Evolutionary conservation across 1,284 basidiomycete genomes (phyloP), one percentile per base, ranked within the genome.

Genomic region (Ceratobasidium sp.): DNA sequence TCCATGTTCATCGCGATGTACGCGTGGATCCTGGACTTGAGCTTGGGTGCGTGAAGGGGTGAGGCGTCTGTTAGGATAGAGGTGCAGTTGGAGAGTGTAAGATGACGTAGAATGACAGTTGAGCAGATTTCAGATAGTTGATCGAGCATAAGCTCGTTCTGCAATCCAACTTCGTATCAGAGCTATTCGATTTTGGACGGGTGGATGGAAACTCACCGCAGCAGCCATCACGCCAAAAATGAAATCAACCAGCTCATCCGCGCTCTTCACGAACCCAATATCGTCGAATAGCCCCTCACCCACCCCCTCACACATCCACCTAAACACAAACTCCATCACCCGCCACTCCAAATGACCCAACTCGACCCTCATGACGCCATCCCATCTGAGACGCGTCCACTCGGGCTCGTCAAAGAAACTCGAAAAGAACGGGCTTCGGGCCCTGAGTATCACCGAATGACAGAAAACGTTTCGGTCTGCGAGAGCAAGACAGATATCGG

Each of bases 101-200:
- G 85, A 77, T 93, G 87, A 28, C 85, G 84, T 47, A 95, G 84
- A 61, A 97, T 86, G 32, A 91, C 85, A 8, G 85, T 83, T 1
- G 95, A 95, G 82, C 95, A 97, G 11, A 98, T 82, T 1, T 94
- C 86, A 71, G 95, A 87, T 9, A 98, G 87, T 28, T 92, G 90
- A 77, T 95, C 93, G 26, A 98, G 85, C 26, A 98, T 85, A 1
- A 98, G 82, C 81, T 98, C 96, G 77, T 94, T 96, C 92, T 95
- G 75, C 6, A 38, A 38, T 38, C 11, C 6, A 11, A 26, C 21
- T 1, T 11, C 5, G 41, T 21, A n/a, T 66, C n/a, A 49, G 35
- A 43, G 50, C 46, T 9, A 26, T 26, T 7, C 32, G 8, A 11
- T n/a, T 35, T 72, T 21, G 21, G 30, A 16, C 5, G 46, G 67